Conservation (phyloP, 2,329 filamentous ascomycete genomes). For the Colletotrichum viniferum region DNA sequence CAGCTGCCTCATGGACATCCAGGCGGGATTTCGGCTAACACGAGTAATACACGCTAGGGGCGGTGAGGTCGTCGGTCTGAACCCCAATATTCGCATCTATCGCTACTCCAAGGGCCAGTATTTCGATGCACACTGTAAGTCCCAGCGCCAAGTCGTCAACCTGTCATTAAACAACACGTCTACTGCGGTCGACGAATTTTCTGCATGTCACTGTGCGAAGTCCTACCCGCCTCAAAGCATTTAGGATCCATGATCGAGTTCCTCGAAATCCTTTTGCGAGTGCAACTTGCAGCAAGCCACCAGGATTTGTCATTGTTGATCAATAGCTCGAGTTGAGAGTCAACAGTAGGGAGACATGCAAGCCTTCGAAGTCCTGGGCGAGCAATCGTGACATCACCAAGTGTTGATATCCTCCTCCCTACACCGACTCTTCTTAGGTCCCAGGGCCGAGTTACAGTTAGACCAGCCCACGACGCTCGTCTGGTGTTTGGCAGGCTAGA, state of each 20-base stretch:
- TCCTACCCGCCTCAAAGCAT: background rate
- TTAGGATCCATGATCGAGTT: background rate
- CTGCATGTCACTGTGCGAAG: background rate
- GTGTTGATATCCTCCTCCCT: background rate
- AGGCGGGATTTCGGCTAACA: background rate
- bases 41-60: slow-evolving; percentile 62
- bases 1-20: background rate
- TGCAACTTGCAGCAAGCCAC: background rate
- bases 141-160: background rate
- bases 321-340: background rate
- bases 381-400: background rate
- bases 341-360: background rate
- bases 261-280: background rate
- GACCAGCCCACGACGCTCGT: background rate
- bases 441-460: background rate
- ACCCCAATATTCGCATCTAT: slow-evolving; percentile 88
- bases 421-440: background rate
- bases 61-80: slow-evolving; percentile 82
- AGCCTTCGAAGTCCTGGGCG: background rate
- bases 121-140: slow-evolving; percentile 88
- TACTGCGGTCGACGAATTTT: background rate
- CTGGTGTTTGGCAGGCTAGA: background rate
- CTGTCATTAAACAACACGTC: slow-evolving; percentile 14
- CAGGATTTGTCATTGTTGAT: background rate
- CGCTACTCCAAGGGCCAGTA: slow-evolving; percentile 86